Base-by-base conservation (phyloP, 257 asterid species). In the Parsonsia alboflavescens region DNA sequence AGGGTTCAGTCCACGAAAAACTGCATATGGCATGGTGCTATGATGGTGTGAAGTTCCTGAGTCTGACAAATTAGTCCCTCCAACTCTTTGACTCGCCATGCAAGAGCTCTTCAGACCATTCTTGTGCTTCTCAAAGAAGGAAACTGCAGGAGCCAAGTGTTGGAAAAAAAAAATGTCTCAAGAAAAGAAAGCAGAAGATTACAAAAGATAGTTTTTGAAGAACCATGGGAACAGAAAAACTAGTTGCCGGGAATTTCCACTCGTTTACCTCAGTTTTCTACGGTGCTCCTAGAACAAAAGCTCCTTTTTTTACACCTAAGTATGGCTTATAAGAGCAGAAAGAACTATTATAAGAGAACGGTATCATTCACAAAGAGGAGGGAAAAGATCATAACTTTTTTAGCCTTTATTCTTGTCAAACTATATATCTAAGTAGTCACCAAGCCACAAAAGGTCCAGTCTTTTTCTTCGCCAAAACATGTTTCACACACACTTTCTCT, bases 71-170 rank as follows among this genome's bases (percentile, higher is more conserved):
- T 85, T 79, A 64, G 86, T 64, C 70, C 85, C 91, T 80, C 91
- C 95, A 45, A 88, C 67, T 78, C 92, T 63, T 70, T 85, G 95
- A 76, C 87, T 86, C 78, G 86, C 97, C 99, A 94, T 94, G 98
- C 96, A 87, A 83, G 68, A 36, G 59, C 46, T 74, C 17, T 52
- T 87, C 84, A 88, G 73, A 82, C 83, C 90, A 88, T 85, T 75
- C 75, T 77, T 79, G 72, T 49, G 69, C 39, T 73, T 75, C 49
- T 45, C 12, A 68, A 45, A 12, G 24, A 45, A 69, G 70, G 50
- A 57, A 33, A 21, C 48, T 42, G 59, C 5, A 24, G 46, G 41
- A 72, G 53, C 70, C 75, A 59, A 58, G 22, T 21, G 3, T 76
- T 44, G 48, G 48, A 16, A 56, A 67, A 50, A 68, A 26, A 50